These are phyloP conservation scores for Fusarium mexicanum DNA, from an alignment of 2,329 filamentous ascomycete species.

Conservation along the genomic window DNA sequence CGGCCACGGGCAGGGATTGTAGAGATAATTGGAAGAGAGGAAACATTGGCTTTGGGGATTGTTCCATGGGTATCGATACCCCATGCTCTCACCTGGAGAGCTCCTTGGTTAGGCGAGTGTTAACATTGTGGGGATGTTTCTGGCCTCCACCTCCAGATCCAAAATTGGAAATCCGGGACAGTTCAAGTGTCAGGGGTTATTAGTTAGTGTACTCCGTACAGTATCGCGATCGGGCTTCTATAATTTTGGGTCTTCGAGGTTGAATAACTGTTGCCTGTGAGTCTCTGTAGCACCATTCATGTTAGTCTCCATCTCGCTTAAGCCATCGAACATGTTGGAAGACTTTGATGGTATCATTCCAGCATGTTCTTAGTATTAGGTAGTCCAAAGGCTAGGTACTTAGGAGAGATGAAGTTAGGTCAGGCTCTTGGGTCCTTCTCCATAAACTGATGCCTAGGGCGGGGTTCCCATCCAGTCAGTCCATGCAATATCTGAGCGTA, in stretches of 20 bases:
- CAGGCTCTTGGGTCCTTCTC: not conserved
- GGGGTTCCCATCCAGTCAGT: slow-evolving; percentile 13
- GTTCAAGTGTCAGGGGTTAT: slow-evolving; percentile 6
- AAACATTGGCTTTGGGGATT: not conserved
- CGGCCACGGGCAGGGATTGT: slow-evolving; percentile 10
- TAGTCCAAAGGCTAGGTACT: not conserved
- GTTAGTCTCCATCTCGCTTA: not conserved
- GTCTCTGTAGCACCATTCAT: not conserved
- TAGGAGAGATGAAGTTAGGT: not conserved
- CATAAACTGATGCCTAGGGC: slow-evolving; percentile 30
- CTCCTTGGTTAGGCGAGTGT: slow-evolving; percentile 5
- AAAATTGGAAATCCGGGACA: slow-evolving; percentile 30
- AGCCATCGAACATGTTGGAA: not conserved
- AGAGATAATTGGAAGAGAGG: slow-evolving; percentile 20
- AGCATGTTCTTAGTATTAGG: not conserved
- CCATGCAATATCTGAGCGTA: not conserved
- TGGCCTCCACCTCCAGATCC: slow-evolving; percentile 15
- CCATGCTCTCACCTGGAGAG: slow-evolving; percentile 8
- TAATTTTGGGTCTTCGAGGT: not conserved
- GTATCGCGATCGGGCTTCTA: slow-evolving; percentile 1
- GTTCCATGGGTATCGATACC: not conserved
- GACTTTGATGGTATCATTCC: not conserved
- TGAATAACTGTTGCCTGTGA: slow-evolving; percentile 16
- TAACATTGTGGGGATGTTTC: slow-evolving; percentile 23
- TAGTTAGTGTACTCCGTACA: not conserved